Evolutionary conservation across 208 protist species (phyloP).

Genomic region (Acanthamoeba healyi): DNA sequence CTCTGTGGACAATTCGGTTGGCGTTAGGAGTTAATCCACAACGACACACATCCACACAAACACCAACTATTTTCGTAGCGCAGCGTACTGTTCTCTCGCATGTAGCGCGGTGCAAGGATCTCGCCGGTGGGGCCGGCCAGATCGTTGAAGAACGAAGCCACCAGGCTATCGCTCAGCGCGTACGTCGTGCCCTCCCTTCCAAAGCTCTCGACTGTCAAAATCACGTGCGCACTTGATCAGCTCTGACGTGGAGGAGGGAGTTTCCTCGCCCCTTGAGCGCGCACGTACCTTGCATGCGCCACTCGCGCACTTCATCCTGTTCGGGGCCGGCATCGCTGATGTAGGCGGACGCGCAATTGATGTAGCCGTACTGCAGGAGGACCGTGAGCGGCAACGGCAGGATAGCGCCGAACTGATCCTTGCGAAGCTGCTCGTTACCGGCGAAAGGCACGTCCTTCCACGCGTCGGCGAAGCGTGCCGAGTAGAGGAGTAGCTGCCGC

Average conservation of each 20-base stretch:
- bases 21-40: too few relatives aligned
- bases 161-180: neutral
- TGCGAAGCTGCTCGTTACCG: neutral
- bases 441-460: conserved; percentile 1
- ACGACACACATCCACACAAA: too few relatives aligned
- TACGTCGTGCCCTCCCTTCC: neutral
- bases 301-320: conserved; percentile 11
- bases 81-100: neutral
- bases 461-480: conserved; percentile 10
- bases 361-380: conserved; percentile 39
- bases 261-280: too few relatives aligned
- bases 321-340: neutral
- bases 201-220: neutral
- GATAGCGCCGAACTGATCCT: neutral
- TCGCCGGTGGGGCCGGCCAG: neutral
- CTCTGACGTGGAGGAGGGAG: too few relatives aligned
- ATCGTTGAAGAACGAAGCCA: neutral
- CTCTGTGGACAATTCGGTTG: neutral
- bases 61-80: too few relatives aligned
- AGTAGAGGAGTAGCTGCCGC: neutral
- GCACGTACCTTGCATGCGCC: neutral
- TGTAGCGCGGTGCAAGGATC: neutral
- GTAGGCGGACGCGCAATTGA: neutral
- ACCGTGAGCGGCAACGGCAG: neutral
- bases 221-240: too few relatives aligned